Evolutionary conservation across 371 early-diverging fungal species (phyloP).

Genomic region (Zychaea mexicana): DNA sequence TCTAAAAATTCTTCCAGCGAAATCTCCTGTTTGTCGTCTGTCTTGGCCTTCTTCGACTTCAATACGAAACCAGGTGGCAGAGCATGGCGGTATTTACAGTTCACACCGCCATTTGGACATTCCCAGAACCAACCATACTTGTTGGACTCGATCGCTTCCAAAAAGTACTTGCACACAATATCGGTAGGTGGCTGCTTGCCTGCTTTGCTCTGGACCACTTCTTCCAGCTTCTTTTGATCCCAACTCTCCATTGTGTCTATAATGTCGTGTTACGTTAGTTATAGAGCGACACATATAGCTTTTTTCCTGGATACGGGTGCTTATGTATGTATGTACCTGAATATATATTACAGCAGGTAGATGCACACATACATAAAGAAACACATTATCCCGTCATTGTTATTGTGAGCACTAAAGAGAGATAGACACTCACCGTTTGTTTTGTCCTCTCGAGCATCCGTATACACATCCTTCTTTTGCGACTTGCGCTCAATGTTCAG

Average conservation of each 20-base stretch:
- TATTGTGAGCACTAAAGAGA: too few species aligned
- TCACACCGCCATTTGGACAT: conserved; percentile 90
- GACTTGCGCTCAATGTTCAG: conserved; percentile 86
- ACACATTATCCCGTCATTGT: too few species aligned
- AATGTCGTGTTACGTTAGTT: too few species aligned
- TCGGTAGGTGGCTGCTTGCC: conserved; percentile 91
- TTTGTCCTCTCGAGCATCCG: conserved; percentile 68
- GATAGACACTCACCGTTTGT: neutral
- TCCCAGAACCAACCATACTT: conserved; percentile 99
- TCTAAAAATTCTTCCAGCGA: conserved; percentile 97
- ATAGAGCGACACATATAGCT: too few species aligned
- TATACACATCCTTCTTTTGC: conserved; percentile 91
- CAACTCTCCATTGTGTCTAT: conserved; percentile 94
- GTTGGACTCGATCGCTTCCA: conserved; percentile 96
- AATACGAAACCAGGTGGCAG: conserved; percentile 97
- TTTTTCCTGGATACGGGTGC: neutral
- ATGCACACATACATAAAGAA: too few species aligned
- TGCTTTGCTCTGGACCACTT: conserved; percentile 85
- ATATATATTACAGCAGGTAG: too few species aligned
- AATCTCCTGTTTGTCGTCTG: conserved; percentile 81
- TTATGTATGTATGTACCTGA: too few species aligned
- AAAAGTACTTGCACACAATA: conserved; percentile 98
- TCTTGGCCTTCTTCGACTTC: conserved; percentile 82
- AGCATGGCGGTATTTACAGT: conserved; percentile 96
- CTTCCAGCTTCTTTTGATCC: conserved; percentile 92